Evolutionary conservation across 768 basidiomycete genomes (phyloP), one percentile per base, ranked within the genome.

Genomic region (Rhodotorula kratochvilovae): DNA sequence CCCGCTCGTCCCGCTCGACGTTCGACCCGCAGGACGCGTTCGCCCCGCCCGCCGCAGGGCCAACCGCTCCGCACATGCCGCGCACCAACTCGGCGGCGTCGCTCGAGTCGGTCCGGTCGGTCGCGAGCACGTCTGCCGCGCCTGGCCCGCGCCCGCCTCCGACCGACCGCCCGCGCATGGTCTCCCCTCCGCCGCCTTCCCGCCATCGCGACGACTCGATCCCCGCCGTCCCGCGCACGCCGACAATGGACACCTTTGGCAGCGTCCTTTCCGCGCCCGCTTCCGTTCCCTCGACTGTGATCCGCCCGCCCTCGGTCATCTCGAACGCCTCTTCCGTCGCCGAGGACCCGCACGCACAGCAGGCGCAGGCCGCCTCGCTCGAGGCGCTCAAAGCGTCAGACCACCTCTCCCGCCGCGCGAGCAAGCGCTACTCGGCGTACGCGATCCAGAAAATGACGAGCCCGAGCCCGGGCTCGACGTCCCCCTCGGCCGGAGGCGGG

Each of bases 341-440:
- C 6, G 23, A 39, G 23, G 35, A 59, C 21, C 29, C 46, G 39
- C n/a, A 33, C 57, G 36, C n/a, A 25, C 31, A 42, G 7, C 66
- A 67, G 25, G 61, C 53, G 10, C 69, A 62, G 27, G 39, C 59
- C 10, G 59, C 86, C 77, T 89, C 91, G 11, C 85, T 98, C 17
- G 92, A 91, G 13, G 92, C 92, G 15, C 84, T 99, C 57, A 89
- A 94, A 81, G 87, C 89, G 77, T 88, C 86, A 61, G 92, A 94
- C 75, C 85, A 87, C 1, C 85, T 98, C 50, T 91, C 93, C 76
- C 87, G 95, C 31, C 85, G 95, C 57, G 95, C 95, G 27, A 93
- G 91, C 31, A 97, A 97, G 79, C 90, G 96, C 0, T 98, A 93
- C 81, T 96, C 93, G 54, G 88, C 88, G 3, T 98, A 95, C 79